Evolutionary conservation across 495 filamentous ascomycete species (phyloP), one percentile per base, ranked within the genome.

Genomic region (Penicillium diatomitis): DNA sequence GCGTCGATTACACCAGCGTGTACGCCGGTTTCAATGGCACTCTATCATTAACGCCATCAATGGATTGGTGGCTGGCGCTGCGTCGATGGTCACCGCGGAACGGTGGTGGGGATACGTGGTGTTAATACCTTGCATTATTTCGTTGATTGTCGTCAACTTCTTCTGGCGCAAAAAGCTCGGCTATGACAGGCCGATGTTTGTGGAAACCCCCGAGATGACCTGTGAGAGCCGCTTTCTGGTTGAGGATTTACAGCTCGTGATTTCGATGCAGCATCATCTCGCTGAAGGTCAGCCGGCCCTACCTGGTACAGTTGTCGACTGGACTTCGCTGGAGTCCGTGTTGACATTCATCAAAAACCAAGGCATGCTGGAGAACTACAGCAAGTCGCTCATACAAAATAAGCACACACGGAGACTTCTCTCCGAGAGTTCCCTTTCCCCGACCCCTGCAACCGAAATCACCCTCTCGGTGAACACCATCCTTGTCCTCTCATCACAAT

Each of bases 31-130:
- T 34, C 61, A 69, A 35, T 61, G 67, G 46, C 73, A 78, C 48
- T 63, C 71, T 2, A 33, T 56, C 0, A 36, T 71, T 10, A 72
- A 67, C 30, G 72, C 72, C 0, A 2, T 69, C 0, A 72, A 64
- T n/a, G 74, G 72, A 2, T 39, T 75, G 0, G 57, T 75, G 5
- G 72, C 74, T 8, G 75, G 74, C n/a, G 72, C 63, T 8, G 73
- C 68, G 3, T 76, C 73, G 0, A 66, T 77, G 51, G 66, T 73
- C 32, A 76, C 75, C 1, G 71, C 73, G 0, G 68, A 62, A 35
- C 58, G 60, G 12, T 77, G 74, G 73, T 72, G 67, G 66, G 75
- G 72, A 34, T 78, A 78, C 37, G 58, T 73, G 1, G 62, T 76
- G 0, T 44, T 78, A 44, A 56, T 68, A n/a, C 72, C 72, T 0